Evolutionary conservation across 2,329 filamentous ascomycete genomes (phyloP).

Genomic region (Stachybotrys chlorohalonatus): DNA sequence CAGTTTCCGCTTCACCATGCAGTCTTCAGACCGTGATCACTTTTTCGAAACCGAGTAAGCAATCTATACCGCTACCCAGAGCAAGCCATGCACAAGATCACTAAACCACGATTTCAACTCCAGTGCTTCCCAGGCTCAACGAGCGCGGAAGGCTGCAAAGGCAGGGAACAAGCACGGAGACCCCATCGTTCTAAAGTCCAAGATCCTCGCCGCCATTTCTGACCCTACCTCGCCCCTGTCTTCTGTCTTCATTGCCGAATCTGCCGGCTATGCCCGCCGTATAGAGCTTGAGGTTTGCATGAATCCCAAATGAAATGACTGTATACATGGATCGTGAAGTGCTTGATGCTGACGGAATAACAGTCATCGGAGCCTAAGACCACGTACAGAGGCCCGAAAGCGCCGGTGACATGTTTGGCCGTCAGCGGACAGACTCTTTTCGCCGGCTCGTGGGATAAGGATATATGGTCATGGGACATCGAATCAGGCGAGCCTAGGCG

Average conservation of each 20-base stretch:
- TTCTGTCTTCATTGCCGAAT: conserved; percentile 74
- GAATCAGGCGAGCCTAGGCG: conserved; percentile 42
- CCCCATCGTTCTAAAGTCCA: conserved; percentile 73
- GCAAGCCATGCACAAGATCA: background rate
- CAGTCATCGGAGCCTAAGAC: conserved; percentile 21
- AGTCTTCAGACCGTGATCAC: conserved; percentile 64
- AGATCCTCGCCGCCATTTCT: conserved; percentile 65
- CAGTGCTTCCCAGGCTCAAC: conserved; percentile 40
- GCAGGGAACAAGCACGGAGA: conserved; percentile 69
- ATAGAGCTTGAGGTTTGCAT: conserved; percentile 62
- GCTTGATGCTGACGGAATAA: background rate
- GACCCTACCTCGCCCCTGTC: conserved; percentile 54
- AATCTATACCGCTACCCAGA: conserved; percentile 5
- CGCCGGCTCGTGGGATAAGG: conserved; percentile 91
- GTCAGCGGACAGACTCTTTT: conserved; percentile 57
- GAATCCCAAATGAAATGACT: background rate
- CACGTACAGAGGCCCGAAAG: conserved; percentile 63
- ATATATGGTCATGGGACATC: conserved; percentile 76
- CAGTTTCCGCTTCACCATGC: conserved; percentile 39
- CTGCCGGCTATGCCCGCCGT: conserved; percentile 68
- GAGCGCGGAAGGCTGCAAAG: conserved; percentile 58
- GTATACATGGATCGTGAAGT: background rate
- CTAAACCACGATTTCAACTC: background rate
- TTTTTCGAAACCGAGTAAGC: conserved; percentile 90
- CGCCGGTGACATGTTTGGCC: conserved; percentile 71